Evolutionary conservation across 31 red algal genomes (phyloP), one percentile per base, ranked within the genome.

Genomic region (Bonnemaisonia californica): DNA sequence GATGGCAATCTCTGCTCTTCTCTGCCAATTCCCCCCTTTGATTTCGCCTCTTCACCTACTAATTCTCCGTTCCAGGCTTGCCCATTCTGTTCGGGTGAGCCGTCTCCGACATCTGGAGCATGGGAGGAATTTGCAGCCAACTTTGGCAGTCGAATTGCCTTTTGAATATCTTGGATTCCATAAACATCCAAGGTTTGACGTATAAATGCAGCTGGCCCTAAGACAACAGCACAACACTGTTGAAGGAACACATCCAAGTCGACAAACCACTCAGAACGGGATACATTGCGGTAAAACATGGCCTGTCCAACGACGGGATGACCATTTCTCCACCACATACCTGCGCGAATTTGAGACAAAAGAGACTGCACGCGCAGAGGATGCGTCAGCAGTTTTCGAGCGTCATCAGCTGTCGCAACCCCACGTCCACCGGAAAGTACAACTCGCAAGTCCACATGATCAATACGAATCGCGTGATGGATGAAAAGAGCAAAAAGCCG

Each of bases 301-400:
- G 69, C 42, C 36, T 79, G 85, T 30, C 71, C 68, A 41, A 31
- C 36, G 47, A 84, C 77, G 36, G 62, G 26, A 13, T 70, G 71
- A 31, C 94, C 94, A 65, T 92, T 96, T 62, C 89, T 81, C 40
- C 72, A 79, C 94, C 94, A 96, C 94, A 96, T 96, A 19, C 84
- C 89, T 23, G 84, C 84, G 23, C 80, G 63, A 19, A 89, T 89
- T 68, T 96, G 94, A 3, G 81, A 62, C 13, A 96, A 41, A 18
- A 96, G 76, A 0, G 74, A 16, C 61, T 89, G 89, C 4, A 89
- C 48, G 30, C 94, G 83, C 22, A 95, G 27, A 22, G 82, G 79
- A 74, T 95, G 86, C 33, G 38, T 60, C 33, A 82, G 16, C 4
- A 95, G 51, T 19, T 63, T 47, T 23, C 32, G 37, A 36, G 48